Evolutionary conservation across 257 asterid genomes (phyloP).

Genomic region (Plantago ovata): DNA sequence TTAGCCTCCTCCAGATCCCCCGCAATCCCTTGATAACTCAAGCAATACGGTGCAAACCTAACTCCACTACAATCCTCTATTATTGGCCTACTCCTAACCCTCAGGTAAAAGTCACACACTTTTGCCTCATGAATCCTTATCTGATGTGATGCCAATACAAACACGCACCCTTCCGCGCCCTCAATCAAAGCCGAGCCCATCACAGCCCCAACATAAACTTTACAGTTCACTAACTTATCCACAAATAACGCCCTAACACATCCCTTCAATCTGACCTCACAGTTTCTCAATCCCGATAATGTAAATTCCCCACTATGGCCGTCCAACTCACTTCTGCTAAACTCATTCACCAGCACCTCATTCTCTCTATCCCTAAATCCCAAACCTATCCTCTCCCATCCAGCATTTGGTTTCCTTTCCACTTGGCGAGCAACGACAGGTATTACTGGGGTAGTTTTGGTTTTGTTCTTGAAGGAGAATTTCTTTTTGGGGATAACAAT

Average conservation of each 20-base stretch:
- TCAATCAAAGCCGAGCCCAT: slow-evolving; percentile 53
- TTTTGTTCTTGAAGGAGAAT: slow-evolving; percentile 73
- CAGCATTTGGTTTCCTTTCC: slow-evolving; percentile 26
- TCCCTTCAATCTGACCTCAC: slow-evolving; percentile 72
- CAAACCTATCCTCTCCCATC: slow-evolving; percentile 24
- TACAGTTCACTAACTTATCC: slow-evolving; percentile 31
- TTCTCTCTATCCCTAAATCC: slow-evolving; percentile 56
- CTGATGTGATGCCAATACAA: slow-evolving; percentile 76
- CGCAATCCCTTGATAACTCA: slow-evolving; percentile 58
- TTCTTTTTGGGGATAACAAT: slow-evolving; percentile 74
- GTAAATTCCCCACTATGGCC: slow-evolving; percentile 58
- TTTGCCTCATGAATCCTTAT: slow-evolving; percentile 74
- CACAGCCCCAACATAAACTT: slow-evolving; percentile 45
- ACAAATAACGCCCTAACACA: slow-evolving; percentile 71
- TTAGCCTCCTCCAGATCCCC: slow-evolving; percentile 62
- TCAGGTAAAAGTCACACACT: slow-evolving; percentile 68
- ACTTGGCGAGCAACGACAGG: slow-evolving; percentile 7
- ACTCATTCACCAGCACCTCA: slow-evolving; percentile 50
- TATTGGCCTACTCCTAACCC: slow-evolving; percentile 82
- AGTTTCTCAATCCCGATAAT: slow-evolving; percentile 50
- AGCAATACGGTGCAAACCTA: slow-evolving; percentile 66
- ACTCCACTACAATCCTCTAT: slow-evolving; percentile 68
- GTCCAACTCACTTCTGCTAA: slow-evolving; percentile 28
- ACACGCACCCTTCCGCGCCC: slow-evolving; percentile 43
- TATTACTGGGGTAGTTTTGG: slow-evolving; percentile 21